Conservation (phyloP, 805 yeast species). For the Monosporozyma yasuniensis region DNA sequence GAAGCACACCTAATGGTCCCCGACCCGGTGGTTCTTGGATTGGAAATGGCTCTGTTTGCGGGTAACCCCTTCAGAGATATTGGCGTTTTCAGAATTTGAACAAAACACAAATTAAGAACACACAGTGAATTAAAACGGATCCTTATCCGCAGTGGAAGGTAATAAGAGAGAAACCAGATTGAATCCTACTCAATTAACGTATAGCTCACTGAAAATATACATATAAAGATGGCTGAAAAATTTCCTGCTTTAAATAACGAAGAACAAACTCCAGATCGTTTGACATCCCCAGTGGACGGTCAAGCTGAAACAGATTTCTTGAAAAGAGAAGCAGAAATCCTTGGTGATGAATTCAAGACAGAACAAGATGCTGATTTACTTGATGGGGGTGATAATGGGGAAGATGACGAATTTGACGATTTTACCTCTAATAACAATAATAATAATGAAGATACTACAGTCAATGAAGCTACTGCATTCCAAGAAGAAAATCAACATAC, state of each 20-base stretch:
- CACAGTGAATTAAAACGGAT: too few relatives aligned
- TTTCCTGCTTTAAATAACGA: conserved; percentile 60
- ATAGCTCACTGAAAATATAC: too few relatives aligned
- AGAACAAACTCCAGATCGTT: conserved; percentile 18
- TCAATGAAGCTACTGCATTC: conserved; percentile 11
- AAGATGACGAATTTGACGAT: conserved; percentile 36
- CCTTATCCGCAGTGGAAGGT: too few relatives aligned
- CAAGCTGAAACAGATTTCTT: conserved; percentile 47
- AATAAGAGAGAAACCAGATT: too few relatives aligned
- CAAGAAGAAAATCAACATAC: neutral
- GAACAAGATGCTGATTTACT: conserved; percentile 48
- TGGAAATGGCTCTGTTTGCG: too few relatives aligned
- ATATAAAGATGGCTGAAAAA: conserved; percentile 55
- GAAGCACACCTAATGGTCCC: too few relatives aligned
- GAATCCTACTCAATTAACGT: too few relatives aligned
- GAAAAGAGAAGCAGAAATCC: conserved; percentile 55
- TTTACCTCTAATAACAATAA: neutral
- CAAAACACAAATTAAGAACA: too few relatives aligned
- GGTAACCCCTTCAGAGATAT: too few relatives aligned
- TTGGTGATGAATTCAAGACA: conserved; percentile 66
- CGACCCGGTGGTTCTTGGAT: neutral
- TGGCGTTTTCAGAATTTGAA: too few relatives aligned
- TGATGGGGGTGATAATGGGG: conserved; percentile 25
- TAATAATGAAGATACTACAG: conserved; percentile 16
- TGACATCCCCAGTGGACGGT: neutral